Evolutionary conservation across 257 asterid species (phyloP), one percentile per base, ranked within the genome.

Genomic region (Solanum bukasovii): DNA sequence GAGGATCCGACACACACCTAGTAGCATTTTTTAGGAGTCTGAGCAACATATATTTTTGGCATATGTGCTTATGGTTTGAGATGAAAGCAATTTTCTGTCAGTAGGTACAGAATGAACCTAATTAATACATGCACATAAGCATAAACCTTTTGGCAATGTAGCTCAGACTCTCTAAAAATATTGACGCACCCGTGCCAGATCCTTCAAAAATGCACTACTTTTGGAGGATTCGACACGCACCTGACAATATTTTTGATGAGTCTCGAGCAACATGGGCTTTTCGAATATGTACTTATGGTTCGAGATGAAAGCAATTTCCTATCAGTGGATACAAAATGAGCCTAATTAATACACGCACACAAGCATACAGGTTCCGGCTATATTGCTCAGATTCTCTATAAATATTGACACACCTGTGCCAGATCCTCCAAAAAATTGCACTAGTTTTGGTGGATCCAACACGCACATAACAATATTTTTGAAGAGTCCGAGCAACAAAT

Each of bases 111-210:
- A 75, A 23, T 23, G 34, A 1, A 0, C 23, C 7, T 75, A 75
- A 38, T 6, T 38, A 21, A 74, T 35, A 5, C 9, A 1, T 0
- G 0, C 46, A 18, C 27, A 20, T 31, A 74, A 35, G 20, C 29
- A 35, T 42, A 74, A 21, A 0, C 9, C 0, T 73, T 71, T 8
- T 0, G 0, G 5, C 38, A 0, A 13, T 13, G 38, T 13, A 0
- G 23, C 77, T 70, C 11, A 0, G 12, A 7, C 40, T 29, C 23
- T 31, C 77, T 6, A 29, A 29, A 70, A 31, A 13, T 13, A 0
- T 70, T 14, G 77, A 14, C 0, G 23, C 23, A 6, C 11, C 11
- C 3, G 6, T 29, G 23, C 11, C 38, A 16, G 77, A 70, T 70
- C 40, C 40, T 72, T n/a, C 77, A 70, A 70, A 68, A 29, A 14